Evolutionary conservation across 139 green algal genomes (phyloP).

Genomic region (Chlorella ohadii): DNA sequence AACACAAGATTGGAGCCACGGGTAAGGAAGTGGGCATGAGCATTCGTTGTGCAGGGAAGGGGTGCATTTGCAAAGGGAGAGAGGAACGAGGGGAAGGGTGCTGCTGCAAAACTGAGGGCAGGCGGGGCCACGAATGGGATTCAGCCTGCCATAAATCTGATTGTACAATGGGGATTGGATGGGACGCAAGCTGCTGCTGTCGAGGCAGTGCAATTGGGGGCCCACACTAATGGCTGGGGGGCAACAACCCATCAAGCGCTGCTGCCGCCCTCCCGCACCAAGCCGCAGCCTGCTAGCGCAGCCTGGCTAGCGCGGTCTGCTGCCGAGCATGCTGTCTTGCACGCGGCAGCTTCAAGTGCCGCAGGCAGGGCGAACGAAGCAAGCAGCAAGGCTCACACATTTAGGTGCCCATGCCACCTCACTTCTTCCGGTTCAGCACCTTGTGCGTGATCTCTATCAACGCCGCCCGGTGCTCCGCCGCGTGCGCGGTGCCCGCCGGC

Average conservation of each 20-base stretch:
- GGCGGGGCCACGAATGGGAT: not conserved
- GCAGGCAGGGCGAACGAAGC: no score
- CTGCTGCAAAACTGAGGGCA: not conserved
- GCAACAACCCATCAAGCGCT: not conserved
- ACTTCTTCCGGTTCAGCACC: conserved; percentile 80
- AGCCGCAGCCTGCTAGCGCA: no score
- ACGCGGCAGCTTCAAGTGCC: no score
- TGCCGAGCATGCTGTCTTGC: no score
- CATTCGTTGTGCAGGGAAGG: not conserved
- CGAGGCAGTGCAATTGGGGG: not conserved
- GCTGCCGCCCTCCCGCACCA: not conserved
- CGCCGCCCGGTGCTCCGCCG: conserved; percentile 54
- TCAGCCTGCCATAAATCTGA: not conserved
- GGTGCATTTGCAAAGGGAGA: not conserved
- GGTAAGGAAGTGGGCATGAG: not conserved
- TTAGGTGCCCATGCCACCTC: no score
- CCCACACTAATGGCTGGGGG: not conserved
- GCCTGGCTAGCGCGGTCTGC: no score
- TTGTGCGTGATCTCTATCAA: conserved; percentile 75
- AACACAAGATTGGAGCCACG: no score
- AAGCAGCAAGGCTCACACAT: not conserved
- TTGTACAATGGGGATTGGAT: not conserved
- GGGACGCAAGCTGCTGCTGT: not conserved
- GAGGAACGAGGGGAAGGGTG: not conserved
- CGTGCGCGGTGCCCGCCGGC: conserved; percentile 54